Percentiles rank a stretch among this genome's conserved stretches.
These are phyloP conservation scores for Lagerstroemia speciosa DNA, from an alignment of 345 rosid species.

Conservation along the genomic window DNA sequence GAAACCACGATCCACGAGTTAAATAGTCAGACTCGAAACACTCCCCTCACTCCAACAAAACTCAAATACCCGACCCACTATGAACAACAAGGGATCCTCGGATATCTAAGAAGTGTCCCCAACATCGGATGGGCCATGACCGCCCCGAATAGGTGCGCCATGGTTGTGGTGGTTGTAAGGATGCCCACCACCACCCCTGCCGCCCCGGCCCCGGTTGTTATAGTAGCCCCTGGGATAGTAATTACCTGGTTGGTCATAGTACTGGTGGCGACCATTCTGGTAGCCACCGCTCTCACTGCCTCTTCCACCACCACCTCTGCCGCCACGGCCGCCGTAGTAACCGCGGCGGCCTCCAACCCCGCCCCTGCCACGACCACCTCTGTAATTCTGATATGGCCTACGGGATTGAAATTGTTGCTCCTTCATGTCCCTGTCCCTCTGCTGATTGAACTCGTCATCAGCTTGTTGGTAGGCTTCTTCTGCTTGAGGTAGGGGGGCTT, in stretches of 20 bases:
- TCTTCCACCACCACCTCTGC: constrained; percentile 50
- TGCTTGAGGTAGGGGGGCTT: constrained; percentile 28
- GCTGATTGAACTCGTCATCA: constrained; percentile 20
- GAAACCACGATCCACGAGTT: neutral
- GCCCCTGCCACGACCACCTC: constrained; percentile 53
- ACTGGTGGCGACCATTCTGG: constrained; percentile 48
- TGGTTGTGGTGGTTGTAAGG: constrained; percentile 25
- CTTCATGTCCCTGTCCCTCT: constrained; percentile 28
- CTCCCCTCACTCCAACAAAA: neutral
- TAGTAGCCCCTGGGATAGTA: constrained; percentile 58
- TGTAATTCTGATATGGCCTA: constrained; percentile 55
- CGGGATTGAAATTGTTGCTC: constrained; percentile 48
- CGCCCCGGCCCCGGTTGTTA: constrained; percentile 64
- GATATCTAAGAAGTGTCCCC: constrained; percentile 22
- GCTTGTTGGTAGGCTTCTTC: constrained; percentile 32
- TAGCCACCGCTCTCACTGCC: constrained; percentile 58
- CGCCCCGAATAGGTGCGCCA: constrained; percentile 37
- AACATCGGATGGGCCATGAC: constrained; percentile 36
- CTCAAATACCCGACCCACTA: neutral
- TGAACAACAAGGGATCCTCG: neutral
- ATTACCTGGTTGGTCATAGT: constrained; percentile 57
- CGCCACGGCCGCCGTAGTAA: constrained; percentile 63
- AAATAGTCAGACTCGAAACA: neutral
- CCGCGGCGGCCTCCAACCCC: constrained; percentile 55
- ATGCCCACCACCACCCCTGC: constrained; percentile 17